Conservation (phyloP, 768 basidiomycete genomes). For the Macrolepiota dolichaula region DNA sequence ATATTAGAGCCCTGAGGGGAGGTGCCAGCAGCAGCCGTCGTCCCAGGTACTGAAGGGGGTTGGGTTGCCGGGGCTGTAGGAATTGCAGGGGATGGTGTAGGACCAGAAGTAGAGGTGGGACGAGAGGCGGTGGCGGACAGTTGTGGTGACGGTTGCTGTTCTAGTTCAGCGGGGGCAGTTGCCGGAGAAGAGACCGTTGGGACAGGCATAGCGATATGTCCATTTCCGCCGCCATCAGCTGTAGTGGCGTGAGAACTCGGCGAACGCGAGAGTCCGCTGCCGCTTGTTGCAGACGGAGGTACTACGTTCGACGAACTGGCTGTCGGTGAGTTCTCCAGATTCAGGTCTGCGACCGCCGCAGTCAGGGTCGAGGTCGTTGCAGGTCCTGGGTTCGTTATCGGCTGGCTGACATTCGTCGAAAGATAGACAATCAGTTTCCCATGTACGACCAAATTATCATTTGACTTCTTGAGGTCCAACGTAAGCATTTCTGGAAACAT, state of each 20-base stretch:
- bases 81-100: constrained; percentile 22
- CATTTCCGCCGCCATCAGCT: constrained; percentile 38
- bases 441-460: constrained; percentile 96
- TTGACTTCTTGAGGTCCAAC: constrained; percentile 96
- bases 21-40: constrained; percentile 33
- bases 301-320: constrained; percentile 56
- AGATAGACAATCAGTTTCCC: constrained; percentile 97
- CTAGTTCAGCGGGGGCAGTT: constrained; percentile 20
- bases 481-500: constrained; percentile 84
- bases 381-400: constrained; percentile 82
- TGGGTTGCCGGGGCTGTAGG: constrained; percentile 15
- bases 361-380: constrained; percentile 62
- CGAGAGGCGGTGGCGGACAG: constrained; percentile 13
- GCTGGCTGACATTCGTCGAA: constrained; percentile 84
- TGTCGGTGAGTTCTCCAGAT: constrained; percentile 54
- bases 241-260: constrained; percentile 63
- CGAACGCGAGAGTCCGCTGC: constrained; percentile 51
- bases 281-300: constrained; percentile 36
- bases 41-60: constrained; percentile 14
- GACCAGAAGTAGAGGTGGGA: constrained; percentile 14
- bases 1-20: constrained; percentile 50
- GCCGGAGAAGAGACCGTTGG: constrained; percentile 24
- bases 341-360: constrained; percentile 58
- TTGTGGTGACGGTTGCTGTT: constrained; percentile 19
- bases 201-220: constrained; percentile 37